phyloP scores from a whole-genome alignment of 352 stramenopile genomes.

The Globisporangium iwayamae region DNA sequence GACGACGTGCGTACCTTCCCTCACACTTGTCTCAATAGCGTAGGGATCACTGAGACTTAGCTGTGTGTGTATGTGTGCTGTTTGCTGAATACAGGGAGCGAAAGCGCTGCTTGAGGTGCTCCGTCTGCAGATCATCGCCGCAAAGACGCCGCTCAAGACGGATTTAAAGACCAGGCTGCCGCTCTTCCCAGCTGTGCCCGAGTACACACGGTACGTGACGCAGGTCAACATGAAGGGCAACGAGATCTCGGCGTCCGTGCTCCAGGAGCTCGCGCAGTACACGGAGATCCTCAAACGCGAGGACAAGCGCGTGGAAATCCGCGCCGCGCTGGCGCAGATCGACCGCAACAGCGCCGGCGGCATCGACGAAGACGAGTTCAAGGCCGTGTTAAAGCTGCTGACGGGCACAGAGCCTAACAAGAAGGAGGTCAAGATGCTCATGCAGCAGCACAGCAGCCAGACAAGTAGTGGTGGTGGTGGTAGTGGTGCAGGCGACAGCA shows the following conservation, averaged over 20 bases:
- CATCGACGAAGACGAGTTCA: slow-evolving; percentile 79
- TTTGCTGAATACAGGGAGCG: slow-evolving; percentile 37
- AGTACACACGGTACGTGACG: slow-evolving; percentile 71
- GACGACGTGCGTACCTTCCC: slow-evolving; percentile 44
- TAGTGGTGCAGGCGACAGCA: slow-evolving; percentile 13
- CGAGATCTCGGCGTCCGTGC: slow-evolving; percentile 52
- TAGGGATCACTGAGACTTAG: neutral
- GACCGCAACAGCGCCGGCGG: slow-evolving; percentile 50
- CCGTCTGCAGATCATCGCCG: slow-evolving; percentile 67
- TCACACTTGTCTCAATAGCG: neutral
- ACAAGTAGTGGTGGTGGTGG: slow-evolving; percentile 41
- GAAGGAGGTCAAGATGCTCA: slow-evolving; percentile 65
- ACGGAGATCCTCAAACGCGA: slow-evolving; percentile 68
- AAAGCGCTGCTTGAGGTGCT: slow-evolving; percentile 74
- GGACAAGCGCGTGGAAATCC: slow-evolving; percentile 79
- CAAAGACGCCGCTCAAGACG: slow-evolving; percentile 50
- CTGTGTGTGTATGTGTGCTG: neutral
- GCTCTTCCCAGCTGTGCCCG: slow-evolving; percentile 34
- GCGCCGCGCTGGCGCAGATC: slow-evolving; percentile 62
- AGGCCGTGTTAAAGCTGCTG: slow-evolving; percentile 73
- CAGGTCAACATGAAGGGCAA: slow-evolving; percentile 78
- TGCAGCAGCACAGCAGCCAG: slow-evolving; percentile 51
- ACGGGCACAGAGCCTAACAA: slow-evolving; percentile 67
- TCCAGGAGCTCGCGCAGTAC: slow-evolving; percentile 74
- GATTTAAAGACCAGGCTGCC: slow-evolving; percentile 53